Evolutionary conservation across 2,329 filamentous ascomycete species (phyloP), one percentile per base, ranked within the genome.

Genomic region (Colletotrichum eremochloae): DNA sequence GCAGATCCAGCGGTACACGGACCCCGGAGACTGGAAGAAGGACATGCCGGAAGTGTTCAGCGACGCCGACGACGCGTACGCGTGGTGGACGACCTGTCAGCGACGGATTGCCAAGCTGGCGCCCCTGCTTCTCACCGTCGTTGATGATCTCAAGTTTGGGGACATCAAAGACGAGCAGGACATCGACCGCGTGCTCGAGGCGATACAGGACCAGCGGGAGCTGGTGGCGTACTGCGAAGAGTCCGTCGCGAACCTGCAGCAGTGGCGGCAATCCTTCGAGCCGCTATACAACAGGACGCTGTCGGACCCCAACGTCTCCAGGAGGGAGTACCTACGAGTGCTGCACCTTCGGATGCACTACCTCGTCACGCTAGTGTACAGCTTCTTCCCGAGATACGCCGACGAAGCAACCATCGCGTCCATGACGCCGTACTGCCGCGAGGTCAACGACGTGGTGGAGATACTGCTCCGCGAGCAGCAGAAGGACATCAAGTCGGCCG

Each of bases 401-500:
- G 78, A 80, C 58, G 76, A 82, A 62, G 77, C 79, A 58, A 79
- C 77, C 3, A 80, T 83, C 57, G 80, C 78, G 42, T 76, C 77
- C 5, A 78, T 85, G 55, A 86, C 83, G 5, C 82, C 83, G 0
- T 79, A 83, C 48, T 85, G 85, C 72, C 80, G 76, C 18, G 84
- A 86, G 74, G 81, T 86, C 29, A 84, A 81, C 42, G 71, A 72
- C 1, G 79, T 84, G 7, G 79, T 80, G 7, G 82, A 83, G 67
- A 80, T 78, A 2, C 71, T 86, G 4, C 79, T 86, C 33, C 63
- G 72, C 1, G 74, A 74, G 63, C 76, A 78, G 67, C 76, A 75
- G 18, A 58, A 55, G 1, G 64, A 42, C 14, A 48, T 71, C 33
- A 53, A 48, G 55, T 63, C n/a, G 46, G 74, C 75, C 36, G 76